Evolutionary conservation across 129 eudicot genomes (phyloP).

Genomic region (Arctium lappa): DNA sequence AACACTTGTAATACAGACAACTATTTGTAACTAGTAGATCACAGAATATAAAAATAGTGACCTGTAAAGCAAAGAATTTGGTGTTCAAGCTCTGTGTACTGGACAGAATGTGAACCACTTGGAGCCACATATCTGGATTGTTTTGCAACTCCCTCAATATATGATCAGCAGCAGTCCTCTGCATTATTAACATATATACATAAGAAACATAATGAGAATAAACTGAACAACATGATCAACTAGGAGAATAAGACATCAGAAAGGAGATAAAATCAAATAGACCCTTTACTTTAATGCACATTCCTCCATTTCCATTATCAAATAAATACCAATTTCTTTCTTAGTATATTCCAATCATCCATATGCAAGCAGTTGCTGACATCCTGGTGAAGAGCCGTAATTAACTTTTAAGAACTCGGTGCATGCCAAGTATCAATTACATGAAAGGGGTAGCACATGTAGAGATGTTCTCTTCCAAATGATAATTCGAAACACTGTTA

Average conservation of each 20-base stretch:
- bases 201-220: conserved; percentile 4
- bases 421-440: not conserved
- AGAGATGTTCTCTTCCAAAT: not conserved
- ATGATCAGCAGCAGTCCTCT: conserved; percentile 96
- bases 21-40: not conserved
- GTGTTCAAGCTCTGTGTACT: conserved; percentile 78
- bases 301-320: not conserved
- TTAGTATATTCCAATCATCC: not conserved
- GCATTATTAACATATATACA: conserved; percentile 18
- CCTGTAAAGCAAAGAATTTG: conserved; percentile 95
- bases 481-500: not conserved
- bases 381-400: conserved; percentile 1
- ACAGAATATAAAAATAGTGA: conserved; percentile 19
- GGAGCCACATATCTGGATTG: conserved; percentile 98
- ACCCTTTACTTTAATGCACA: not conserved
- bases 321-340: not conserved
- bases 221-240: conserved; percentile 3
- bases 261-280: not conserved
- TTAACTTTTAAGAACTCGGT: not conserved
- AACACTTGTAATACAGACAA: not conserved
- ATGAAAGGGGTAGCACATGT: not conserved
- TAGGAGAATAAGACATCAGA: conserved; percentile 1
- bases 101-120: conserved; percentile 93
- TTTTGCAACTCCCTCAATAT: conserved; percentile 87
- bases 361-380: conserved; percentile 6